phyloP scores from a whole-genome alignment of 2,329 filamentous ascomycete species.

The Ophiostoma sp. region DNA sequence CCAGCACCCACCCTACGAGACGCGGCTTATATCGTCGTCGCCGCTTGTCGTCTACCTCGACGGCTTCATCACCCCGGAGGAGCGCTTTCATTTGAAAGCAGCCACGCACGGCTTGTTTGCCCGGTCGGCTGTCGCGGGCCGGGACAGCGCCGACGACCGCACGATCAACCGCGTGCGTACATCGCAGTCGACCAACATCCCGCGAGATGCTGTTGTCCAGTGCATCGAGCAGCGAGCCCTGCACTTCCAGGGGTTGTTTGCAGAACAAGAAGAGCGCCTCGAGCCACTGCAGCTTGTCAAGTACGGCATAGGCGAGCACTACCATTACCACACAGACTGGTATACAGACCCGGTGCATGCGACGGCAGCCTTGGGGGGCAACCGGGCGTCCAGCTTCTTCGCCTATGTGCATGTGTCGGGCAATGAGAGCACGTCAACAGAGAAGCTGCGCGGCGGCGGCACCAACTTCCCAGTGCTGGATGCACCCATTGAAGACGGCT shows the following conservation, averaged over 20 bases:
- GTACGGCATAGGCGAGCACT: slow-evolving; percentile 42
- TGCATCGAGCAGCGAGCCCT: slow-evolving; percentile 46
- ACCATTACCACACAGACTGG: slow-evolving; percentile 49
- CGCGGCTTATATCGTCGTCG: slow-evolving; percentile 43
- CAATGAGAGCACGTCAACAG: background rate
- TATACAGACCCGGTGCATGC: slow-evolving; percentile 38
- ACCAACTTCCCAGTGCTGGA: slow-evolving; percentile 45
- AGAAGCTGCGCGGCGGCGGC: slow-evolving; percentile 38
- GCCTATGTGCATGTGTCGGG: slow-evolving; percentile 39
- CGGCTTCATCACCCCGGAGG: slow-evolving; percentile 41
- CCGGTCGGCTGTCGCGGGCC: slow-evolving; percentile 38
- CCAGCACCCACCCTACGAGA: slow-evolving; percentile 35
- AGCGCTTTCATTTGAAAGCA: slow-evolving; percentile 39
- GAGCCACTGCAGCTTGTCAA: slow-evolving; percentile 46
- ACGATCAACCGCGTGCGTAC: slow-evolving; percentile 38
- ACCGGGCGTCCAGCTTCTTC: slow-evolving; percentile 44
- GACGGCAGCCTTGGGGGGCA: slow-evolving; percentile 39
- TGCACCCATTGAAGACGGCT: slow-evolving; percentile 33
- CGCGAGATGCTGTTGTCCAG: slow-evolving; percentile 39
- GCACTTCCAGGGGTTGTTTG: slow-evolving; percentile 40
- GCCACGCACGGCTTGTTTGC: slow-evolving; percentile 43
- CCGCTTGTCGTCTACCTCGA: slow-evolving; percentile 47
- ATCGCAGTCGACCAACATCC: slow-evolving; percentile 43
- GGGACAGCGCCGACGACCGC: slow-evolving; percentile 29
- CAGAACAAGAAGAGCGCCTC: slow-evolving; percentile 30